phyloP scores from a whole-genome alignment of 768 basidiomycete genomes.

The Lenzites betulinus region DNA sequence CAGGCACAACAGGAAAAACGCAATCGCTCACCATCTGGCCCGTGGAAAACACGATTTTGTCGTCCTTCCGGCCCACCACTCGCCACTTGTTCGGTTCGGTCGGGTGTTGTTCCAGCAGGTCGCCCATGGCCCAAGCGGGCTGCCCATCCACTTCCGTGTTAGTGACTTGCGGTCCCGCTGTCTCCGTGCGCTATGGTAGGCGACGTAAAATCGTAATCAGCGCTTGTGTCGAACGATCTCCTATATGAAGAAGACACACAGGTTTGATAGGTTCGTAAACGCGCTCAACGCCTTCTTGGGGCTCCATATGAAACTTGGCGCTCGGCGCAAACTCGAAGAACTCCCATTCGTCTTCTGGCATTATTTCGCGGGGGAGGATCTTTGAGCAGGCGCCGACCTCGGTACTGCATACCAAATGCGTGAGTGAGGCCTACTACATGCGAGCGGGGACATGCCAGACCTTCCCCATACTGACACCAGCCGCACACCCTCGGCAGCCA shows the following conservation, averaged over 20 bases:
- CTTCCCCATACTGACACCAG: conserved; percentile 4
- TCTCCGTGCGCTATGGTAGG: not conserved
- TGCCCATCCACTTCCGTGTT: conserved; percentile 28
- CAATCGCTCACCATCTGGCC: conserved; percentile 37
- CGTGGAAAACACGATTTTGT: conserved; percentile 46
- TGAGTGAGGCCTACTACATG: not conserved
- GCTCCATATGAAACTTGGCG: not conserved
- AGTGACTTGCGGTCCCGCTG: conserved; percentile 12
- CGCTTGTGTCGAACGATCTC: too few species aligned
- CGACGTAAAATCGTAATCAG: too few species aligned
- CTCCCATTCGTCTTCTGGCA: not conserved
- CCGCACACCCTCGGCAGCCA: not conserved
- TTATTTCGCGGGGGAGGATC: not conserved
- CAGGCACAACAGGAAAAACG: not conserved
- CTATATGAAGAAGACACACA: conserved; percentile 3
- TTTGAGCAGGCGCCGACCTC: not conserved
- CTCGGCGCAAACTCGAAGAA: not conserved
- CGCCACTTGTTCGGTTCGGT: conserved; percentile 38
- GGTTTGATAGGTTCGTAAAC: conserved; percentile 18
- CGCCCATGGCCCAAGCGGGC: conserved; percentile 40
- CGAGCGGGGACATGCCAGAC: not conserved
- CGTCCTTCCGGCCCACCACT: conserved; percentile 45
- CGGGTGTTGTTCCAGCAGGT: conserved; percentile 45
- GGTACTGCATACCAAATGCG: not conserved
- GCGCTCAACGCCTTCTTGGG: conserved; percentile 1